Base-by-base conservation (phyloP, 2,329 filamentous ascomycete genomes). In the Myotisia sp. region DNA sequence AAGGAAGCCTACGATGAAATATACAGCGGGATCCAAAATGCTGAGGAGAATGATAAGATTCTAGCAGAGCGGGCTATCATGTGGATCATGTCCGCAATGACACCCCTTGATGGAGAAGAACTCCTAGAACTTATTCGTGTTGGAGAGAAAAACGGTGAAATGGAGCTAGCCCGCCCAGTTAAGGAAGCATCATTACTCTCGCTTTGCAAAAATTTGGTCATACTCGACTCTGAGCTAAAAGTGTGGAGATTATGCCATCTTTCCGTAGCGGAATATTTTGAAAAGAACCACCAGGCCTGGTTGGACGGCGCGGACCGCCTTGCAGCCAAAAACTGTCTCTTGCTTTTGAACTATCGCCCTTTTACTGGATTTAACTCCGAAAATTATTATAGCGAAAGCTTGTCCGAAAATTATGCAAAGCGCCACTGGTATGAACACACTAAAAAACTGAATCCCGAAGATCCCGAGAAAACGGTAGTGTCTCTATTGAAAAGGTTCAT, bases 1-100 rank as follows among this genome's bases (percentile, higher is more conserved):
- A 37, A 48, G 22, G 33, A 29, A 5, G 41, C 50, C 7, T 56
- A 56, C 34, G 46, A 54, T 26, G 49, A 52, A 22, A 52, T 55
- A 3, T 40, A 29, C 37, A 26, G 29, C 2, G 18, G 19, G 16
- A 49, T 49, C 26, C 33, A 32, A 5, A 35, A 33, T 8, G 4
- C 24, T n/a, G 34, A 43, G 14, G 39, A 30, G 33, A 36, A 23
- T 6, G 37, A 39, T 33, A 36, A 39, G 18, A 35, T 43, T 8
- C 19, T 44, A 10, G 42, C 39, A 10, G 24, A 30, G 28, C 45
- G 48, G 5, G 47, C 47, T 12, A 45, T 48, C 28, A 33, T 43
- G 32, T 51, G 46, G 48, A 42, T 50, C 6, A 47, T 49, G 45
- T 42, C 40, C 32, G 22, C 44, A 17, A n/a, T 9, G 14, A 2